Conservation (phyloP, 2,329 filamentous ascomycete genomes). For the Fusarium beomiforme region DNA sequence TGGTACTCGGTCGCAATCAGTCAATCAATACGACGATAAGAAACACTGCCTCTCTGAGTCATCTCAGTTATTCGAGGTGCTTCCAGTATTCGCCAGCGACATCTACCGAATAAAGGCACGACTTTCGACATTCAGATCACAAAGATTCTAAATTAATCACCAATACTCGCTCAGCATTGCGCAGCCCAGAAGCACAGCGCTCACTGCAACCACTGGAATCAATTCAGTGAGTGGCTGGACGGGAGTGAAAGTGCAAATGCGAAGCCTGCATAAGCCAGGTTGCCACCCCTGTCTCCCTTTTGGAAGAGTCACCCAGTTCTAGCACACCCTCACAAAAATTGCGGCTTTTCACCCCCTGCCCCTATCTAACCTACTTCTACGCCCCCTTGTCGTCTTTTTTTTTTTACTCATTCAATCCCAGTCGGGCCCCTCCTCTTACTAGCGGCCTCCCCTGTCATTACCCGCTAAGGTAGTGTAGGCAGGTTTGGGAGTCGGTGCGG, state of each 20-base stretch:
- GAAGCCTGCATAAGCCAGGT: slow-evolving; percentile 21
- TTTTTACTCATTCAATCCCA: slow-evolving; percentile 40
- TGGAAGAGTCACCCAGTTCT: neutral
- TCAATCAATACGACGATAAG: slow-evolving; percentile 4
- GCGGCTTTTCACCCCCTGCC: slow-evolving; percentile 20
- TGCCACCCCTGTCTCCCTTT: slow-evolving; percentile 22
- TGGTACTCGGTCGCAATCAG: neutral
- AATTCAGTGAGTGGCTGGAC: neutral
- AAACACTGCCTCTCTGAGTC: slow-evolving; percentile 36
- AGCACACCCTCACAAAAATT: slow-evolving; percentile 23
- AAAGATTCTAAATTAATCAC: slow-evolving; percentile 8
- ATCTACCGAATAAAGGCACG: neutral
- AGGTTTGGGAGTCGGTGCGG: slow-evolving; percentile 36
- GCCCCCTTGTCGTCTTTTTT: neutral
- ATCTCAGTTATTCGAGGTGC: slow-evolving; percentile 4
- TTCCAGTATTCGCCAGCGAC: slow-evolving; percentile 16
- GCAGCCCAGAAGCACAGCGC: slow-evolving; percentile 2
- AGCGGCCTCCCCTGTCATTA: slow-evolving; percentile 31
- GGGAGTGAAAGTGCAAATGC: slow-evolving; percentile 35
- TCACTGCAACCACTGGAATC: slow-evolving; percentile 2
- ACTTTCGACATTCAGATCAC: neutral
- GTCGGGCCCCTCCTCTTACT: slow-evolving; percentile 24
- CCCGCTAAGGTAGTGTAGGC: slow-evolving; percentile 27
- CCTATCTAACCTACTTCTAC: slow-evolving; percentile 15
- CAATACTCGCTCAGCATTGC: neutral